phyloP scores from a whole-genome alignment of 2,329 filamentous ascomycete genomes.

The Ascochyta viciae-villosae region DNA sequence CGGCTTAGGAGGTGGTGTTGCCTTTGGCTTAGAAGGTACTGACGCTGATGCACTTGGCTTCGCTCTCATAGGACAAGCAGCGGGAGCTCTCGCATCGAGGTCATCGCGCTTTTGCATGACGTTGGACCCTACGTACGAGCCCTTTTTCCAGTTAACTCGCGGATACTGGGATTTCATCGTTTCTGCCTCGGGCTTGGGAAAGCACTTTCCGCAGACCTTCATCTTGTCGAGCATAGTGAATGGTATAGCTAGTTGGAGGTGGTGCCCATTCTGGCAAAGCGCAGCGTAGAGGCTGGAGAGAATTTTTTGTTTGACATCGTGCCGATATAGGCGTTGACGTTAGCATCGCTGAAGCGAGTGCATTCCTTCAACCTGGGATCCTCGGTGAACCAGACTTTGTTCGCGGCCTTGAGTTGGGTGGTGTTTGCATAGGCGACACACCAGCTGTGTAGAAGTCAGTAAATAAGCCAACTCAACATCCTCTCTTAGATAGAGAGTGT shows the following conservation, averaged over 20 bases:
- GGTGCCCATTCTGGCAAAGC: too few species aligned
- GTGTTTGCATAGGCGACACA: background rate
- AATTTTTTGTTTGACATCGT: too few species aligned
- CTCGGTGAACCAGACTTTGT: background rate
- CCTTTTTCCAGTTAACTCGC: background rate
- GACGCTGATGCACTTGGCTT: too few species aligned
- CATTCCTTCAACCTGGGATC: background rate
- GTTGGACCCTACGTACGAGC: background rate
- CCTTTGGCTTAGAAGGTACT: too few species aligned
- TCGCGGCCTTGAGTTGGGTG: background rate
- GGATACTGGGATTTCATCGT: background rate
- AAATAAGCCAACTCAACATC: too few species aligned
- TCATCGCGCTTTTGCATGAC: background rate
- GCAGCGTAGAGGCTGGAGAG: too few species aligned
- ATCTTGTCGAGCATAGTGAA: background rate
- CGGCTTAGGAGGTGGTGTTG: too few species aligned
- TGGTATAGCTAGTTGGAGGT: too few species aligned
- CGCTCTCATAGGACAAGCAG: too few species aligned
- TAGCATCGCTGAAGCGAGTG: background rate
- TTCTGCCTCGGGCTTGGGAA: background rate
- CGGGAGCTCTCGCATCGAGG: background rate
- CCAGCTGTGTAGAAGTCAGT: background rate
- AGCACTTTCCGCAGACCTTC: constrained; percentile 4
- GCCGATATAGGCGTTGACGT: background rate
- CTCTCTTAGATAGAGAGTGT: too few species aligned